These are phyloP conservation scores for Sphaerulina vaccinii DNA, from an alignment of 2,329 filamentous ascomycete species.

Conservation along the genomic window DNA sequence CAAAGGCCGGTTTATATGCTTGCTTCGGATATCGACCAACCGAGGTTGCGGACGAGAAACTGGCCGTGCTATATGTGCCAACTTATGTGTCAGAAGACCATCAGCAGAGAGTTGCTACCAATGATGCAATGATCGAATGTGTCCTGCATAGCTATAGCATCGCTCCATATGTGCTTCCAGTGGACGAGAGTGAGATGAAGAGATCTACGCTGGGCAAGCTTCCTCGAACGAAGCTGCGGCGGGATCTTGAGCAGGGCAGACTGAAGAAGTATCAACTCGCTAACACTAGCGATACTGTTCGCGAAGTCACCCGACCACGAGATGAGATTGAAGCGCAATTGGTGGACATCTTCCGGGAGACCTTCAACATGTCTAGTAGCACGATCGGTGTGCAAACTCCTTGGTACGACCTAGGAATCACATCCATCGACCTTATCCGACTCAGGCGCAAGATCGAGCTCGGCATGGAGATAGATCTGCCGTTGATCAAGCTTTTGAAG, in stretches of 20 bases:
- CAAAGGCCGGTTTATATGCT: constrained; percentile 1
- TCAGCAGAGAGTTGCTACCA: background rate
- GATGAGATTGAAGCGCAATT: constrained; percentile 2
- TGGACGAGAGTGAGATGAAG: constrained; percentile 11
- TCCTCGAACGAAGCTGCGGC: constrained; percentile 19
- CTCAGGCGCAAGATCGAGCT: constrained; percentile 5
- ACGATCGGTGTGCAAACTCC: background rate
- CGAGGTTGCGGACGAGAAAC: background rate
- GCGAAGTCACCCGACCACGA: background rate
- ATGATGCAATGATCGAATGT: background rate
- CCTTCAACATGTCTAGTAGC: background rate
- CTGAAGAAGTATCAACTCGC: constrained; percentile 3
- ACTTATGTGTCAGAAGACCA: background rate
- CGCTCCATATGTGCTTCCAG: constrained; percentile 4
- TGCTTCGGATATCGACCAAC: background rate
- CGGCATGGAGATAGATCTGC: background rate
- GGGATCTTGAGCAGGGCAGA: constrained; percentile 9
- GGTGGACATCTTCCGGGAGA: constrained; percentile 8
- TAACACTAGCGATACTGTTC: background rate
- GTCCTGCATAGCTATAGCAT: constrained; percentile 7
- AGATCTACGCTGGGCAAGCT: constrained; percentile 26
- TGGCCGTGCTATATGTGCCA: constrained; percentile 5
- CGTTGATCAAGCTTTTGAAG: constrained; percentile 4
- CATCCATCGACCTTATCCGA: constrained; percentile 9
- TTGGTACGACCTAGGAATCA: constrained; percentile 12